A percentile compares a stretch with the other conserved stretches of the same genome.
These are phyloP conservation scores for Cyberlindnera nakhonratchasimensis DNA, from an alignment of 805 yeast genomes.

Conservation along the genomic window DNA sequence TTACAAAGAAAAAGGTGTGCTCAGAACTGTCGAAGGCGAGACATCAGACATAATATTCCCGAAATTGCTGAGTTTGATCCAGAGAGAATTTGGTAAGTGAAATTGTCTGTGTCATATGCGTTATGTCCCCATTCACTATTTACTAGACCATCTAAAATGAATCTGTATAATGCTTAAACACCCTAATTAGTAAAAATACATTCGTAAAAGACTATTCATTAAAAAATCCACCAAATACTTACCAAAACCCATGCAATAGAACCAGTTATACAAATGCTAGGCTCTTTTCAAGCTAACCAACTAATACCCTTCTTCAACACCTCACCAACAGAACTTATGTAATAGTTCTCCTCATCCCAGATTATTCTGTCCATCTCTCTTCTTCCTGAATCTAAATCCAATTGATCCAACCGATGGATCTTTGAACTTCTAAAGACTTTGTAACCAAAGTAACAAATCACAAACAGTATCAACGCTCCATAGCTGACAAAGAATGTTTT, in stretches of 20 bases:
- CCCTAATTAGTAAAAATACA: neutral
- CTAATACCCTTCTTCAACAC: conserved; percentile 27
- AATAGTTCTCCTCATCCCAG: conserved; percentile 70
- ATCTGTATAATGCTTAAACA: too few species aligned
- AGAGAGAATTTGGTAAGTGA: conserved; percentile 27
- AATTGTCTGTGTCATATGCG: too few species aligned
- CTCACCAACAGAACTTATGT: conserved; percentile 32
- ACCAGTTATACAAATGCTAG: neutral
- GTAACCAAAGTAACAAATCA: conserved; percentile 49
- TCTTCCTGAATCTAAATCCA: conserved; percentile 82
- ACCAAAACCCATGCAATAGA: neutral
- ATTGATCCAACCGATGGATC: conserved; percentile 62
- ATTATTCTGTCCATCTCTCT: conserved; percentile 76
- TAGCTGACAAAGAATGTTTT: conserved; percentile 63
- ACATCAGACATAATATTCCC: conserved; percentile 86
- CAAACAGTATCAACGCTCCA: conserved; percentile 55
- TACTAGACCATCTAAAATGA: too few species aligned
- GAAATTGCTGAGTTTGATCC: conserved; percentile 45
- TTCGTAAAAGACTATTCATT: too few species aligned
- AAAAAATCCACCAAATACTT: too few species aligned
- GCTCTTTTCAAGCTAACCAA: conserved; percentile 28
- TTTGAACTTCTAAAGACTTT: conserved; percentile 59
- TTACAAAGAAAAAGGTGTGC: conserved; percentile 48
- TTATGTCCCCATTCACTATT: neutral
- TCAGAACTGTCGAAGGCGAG: conserved; percentile 62